Conservation (phyloP, 2,329 filamentous ascomycete species). For the Aphanoascus verrucosus region DNA sequence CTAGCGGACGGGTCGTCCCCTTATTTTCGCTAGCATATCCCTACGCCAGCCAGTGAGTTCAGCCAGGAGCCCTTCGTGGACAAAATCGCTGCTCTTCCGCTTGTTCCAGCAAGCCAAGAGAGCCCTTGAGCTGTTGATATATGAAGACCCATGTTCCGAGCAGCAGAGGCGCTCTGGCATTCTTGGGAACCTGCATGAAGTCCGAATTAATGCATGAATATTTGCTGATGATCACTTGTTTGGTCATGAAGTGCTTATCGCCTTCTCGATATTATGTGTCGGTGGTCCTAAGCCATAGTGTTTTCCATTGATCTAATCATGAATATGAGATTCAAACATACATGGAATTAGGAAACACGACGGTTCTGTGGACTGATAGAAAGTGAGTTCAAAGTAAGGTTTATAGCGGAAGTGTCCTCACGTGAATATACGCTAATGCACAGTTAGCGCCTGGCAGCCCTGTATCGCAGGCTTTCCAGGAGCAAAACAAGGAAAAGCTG, state of each 20-base stretch:
- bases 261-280: not conserved
- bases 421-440: not conserved
- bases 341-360: not conserved
- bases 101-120: too few relatives aligned
- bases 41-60: too few relatives aligned
- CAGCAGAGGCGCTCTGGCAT: too few relatives aligned
- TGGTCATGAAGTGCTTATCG: not conserved
- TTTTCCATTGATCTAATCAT: not conserved
- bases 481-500: not conserved
- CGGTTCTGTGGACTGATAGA: not conserved
- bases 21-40: too few relatives aligned
- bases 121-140: too few relatives aligned
- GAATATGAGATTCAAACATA: not conserved
- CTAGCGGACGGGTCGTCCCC: too few relatives aligned
- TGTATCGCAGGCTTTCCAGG: not conserved
- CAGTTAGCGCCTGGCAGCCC: not conserved
- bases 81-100: too few relatives aligned
- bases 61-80: too few relatives aligned
- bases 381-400: not conserved
- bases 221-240: not conserved
- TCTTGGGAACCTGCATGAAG: too few relatives aligned
- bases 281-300: not conserved
- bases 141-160: too few relatives aligned
- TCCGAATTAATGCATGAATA: too few relatives aligned
- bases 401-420: not conserved